These are phyloP conservation scores for Claviceps spartinae DNA, from an alignment of 2,329 filamentous ascomycete genomes.

Conservation along the genomic window DNA sequence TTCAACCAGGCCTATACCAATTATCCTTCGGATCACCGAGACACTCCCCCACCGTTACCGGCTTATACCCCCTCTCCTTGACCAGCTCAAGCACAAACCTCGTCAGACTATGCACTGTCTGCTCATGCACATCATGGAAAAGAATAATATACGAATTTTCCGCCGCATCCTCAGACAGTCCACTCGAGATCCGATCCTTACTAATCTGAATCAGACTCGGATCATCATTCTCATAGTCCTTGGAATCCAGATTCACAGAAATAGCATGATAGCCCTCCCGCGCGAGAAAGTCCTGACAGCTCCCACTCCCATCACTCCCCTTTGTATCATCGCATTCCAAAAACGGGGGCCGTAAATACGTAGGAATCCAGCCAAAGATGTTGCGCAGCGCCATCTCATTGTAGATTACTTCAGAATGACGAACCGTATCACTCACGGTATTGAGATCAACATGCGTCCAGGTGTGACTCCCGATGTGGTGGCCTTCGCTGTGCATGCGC, in stretches of 20 bases:
- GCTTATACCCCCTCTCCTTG: slow-evolving; percentile 16
- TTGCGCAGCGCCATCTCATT: slow-evolving; percentile 31
- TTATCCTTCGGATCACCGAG: slow-evolving; percentile 35
- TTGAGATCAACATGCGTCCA: slow-evolving; percentile 33
- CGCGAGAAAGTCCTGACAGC: slow-evolving; percentile 22
- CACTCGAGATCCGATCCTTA: slow-evolving; percentile 25
- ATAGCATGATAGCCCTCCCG: slow-evolving; percentile 40
- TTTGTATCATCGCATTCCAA: slow-evolving; percentile 26
- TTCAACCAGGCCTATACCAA: slow-evolving; percentile 33
- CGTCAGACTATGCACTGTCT: slow-evolving; percentile 29
- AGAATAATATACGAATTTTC: slow-evolving; percentile 34
- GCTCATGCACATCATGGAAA: slow-evolving; percentile 36
- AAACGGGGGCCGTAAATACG: slow-evolving; percentile 32
- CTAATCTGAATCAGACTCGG: slow-evolving; percentile 31
- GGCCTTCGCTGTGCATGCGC: slow-evolving; percentile 28
- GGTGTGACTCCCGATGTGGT: slow-evolving; percentile 34
- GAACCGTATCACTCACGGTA: slow-evolving; percentile 18
- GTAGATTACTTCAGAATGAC: slow-evolving; percentile 26
- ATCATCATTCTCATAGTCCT: slow-evolving; percentile 42
- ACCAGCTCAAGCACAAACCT: neutral
- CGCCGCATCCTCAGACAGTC: slow-evolving; percentile 19
- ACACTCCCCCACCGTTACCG: slow-evolving; percentile 44
- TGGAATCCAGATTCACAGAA: slow-evolving; percentile 45
- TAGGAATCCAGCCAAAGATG: slow-evolving; percentile 27
- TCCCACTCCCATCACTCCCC: no score